A percentile compares a stretch with the other conserved stretches of the same genome.
Evolutionary conservation across 371 early-diverging fungal species (phyloP).

Genomic region (Dichotomocladium elegans): DNA sequence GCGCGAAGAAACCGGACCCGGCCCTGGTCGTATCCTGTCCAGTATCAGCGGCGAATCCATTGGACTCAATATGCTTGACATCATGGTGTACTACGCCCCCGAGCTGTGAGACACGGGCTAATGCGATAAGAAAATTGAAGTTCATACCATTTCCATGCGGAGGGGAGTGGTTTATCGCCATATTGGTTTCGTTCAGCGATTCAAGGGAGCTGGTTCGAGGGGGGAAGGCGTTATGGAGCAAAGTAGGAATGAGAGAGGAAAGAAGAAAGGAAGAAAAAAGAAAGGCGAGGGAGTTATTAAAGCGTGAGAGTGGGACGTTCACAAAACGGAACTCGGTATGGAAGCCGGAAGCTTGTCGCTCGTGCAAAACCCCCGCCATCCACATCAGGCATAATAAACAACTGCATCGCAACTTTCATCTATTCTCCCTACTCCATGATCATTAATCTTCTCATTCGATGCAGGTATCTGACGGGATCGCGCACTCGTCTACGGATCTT

Average conservation of each 20-base stretch:
- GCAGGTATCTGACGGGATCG: no score
- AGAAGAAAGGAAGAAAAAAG: neutral
- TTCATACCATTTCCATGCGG: neutral
- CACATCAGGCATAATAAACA: neutral
- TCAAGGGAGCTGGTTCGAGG: neutral
- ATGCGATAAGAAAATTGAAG: neutral
- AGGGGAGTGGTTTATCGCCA: neutral
- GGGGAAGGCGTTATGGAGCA: neutral
- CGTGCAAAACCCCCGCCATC: neutral
- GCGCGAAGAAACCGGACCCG: conserved; percentile 33
- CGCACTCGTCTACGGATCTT: no score
- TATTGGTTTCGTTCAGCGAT: neutral
- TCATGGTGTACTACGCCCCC: conserved; percentile 16
- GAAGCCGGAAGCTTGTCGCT: neutral
- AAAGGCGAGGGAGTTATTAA: neutral
- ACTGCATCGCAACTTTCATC: no score
- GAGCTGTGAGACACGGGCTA: neutral
- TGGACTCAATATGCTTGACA: conserved; percentile 23
- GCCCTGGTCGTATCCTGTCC: neutral
- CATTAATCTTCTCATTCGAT: no score
- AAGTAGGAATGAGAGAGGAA: neutral
- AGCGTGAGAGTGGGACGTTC: neutral
- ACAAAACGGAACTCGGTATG: neutral
- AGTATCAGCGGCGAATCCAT: conserved; percentile 12
- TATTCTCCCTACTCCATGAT: no score